These are phyloP conservation scores for Saturnispora gosingensis DNA, from an alignment of 805 yeast genomes.

Conservation along the genomic window DNA sequence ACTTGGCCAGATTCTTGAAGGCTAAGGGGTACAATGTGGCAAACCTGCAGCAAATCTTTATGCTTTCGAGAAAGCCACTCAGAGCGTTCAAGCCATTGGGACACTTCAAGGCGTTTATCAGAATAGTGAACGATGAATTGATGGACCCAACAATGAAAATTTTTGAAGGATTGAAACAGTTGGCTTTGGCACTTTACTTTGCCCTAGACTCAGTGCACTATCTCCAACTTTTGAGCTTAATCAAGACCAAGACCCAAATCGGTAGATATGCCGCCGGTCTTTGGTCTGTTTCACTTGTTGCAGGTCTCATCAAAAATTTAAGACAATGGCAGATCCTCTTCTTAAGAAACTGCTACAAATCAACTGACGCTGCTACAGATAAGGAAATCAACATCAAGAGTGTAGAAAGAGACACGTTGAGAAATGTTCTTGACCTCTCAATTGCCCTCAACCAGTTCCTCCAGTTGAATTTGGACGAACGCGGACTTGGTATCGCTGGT, in stretches of 20 bases:
- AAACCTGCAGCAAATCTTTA: constrained; percentile 5
- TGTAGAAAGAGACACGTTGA: constrained; percentile 50
- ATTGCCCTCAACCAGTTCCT: constrained; percentile 55
- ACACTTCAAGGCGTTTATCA: constrained; percentile 60
- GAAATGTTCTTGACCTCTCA: constrained; percentile 68
- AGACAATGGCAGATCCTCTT: constrained; percentile 42
- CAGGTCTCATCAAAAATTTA: constrained; percentile 51
- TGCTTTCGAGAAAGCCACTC: constrained; percentile 56
- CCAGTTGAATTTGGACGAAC: neutral
- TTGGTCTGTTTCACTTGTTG: constrained; percentile 68
- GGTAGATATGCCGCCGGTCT: constrained; percentile 55
- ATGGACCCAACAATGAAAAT: constrained; percentile 46
- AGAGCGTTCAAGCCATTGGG: constrained; percentile 75
- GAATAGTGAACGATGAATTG: constrained; percentile 61
- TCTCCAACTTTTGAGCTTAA: neutral
- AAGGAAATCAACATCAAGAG: constrained; percentile 23
- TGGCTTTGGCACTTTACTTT: constrained; percentile 55
- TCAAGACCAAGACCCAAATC: constrained; percentile 29
- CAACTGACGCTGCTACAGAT: constrained; percentile 10
- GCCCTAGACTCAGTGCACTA: constrained; percentile 55
- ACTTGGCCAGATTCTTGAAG: constrained; percentile 43
- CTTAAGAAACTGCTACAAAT: constrained; percentile 5
- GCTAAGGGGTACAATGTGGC: neutral
- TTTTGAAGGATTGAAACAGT: constrained; percentile 45
- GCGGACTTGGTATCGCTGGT: constrained; percentile 44